Conservation (phyloP, 1,284 basidiomycete species). For the Pseudozyma hubeiensis region DNA sequence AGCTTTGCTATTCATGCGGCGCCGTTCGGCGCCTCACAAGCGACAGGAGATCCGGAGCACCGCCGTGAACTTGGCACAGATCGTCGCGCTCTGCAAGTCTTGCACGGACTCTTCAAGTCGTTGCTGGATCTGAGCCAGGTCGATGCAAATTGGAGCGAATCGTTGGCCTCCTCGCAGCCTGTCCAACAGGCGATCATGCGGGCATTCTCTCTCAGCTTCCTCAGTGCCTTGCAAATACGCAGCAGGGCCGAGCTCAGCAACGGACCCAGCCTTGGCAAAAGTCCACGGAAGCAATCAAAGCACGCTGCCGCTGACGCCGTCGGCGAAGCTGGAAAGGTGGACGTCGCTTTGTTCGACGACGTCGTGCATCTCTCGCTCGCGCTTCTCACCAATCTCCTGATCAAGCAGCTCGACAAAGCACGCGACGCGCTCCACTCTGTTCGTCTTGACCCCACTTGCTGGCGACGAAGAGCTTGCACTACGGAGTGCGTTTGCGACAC, state of each 20-base stretch:
- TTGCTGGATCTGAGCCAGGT: constrained; percentile 48
- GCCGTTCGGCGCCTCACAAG: constrained; percentile 3
- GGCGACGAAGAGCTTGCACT: constrained; percentile 20
- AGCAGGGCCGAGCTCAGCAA: background rate
- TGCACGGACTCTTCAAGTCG: constrained; percentile 40
- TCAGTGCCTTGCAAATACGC: constrained; percentile 13
- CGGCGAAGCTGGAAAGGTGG: constrained; percentile 1
- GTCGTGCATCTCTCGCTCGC: constrained; percentile 48
- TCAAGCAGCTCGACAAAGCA: constrained; percentile 45
- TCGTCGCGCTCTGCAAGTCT: constrained; percentile 30
- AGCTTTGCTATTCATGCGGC: constrained; percentile 33
- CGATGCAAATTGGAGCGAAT: constrained; percentile 44
- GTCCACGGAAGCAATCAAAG: background rate
- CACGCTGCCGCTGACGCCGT: background rate
- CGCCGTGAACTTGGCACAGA: background rate
- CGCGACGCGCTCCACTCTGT: constrained; percentile 21
- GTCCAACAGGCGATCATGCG: constrained; percentile 24
- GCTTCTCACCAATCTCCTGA: constrained; percentile 41
- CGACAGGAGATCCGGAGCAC: background rate
- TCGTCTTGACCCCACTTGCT: constrained; percentile 18
- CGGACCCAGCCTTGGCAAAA: background rate
- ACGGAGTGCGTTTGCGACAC: constrained; percentile 20
- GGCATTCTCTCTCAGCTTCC: constrained; percentile 31
- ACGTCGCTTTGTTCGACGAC: constrained; percentile 29
- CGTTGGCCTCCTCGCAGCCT: constrained; percentile 21